Percentiles rank a stretch among this genome's conserved stretches.
Conservation (phyloP, 768 basidiomycete genomes). For the Phanerochaete carnosa region DNA sequence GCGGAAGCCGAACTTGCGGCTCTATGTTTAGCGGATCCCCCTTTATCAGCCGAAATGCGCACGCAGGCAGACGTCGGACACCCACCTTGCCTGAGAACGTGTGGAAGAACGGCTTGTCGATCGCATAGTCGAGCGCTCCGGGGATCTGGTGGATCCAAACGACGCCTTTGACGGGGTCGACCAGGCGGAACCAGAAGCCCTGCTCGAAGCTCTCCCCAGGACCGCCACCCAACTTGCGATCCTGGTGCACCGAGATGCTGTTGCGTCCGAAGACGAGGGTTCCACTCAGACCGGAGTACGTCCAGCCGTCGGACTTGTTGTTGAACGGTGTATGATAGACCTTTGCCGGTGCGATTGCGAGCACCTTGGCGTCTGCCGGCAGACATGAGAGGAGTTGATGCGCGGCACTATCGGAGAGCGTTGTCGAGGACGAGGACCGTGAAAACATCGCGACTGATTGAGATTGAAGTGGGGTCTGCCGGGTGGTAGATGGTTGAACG, state of each 20-base stretch:
- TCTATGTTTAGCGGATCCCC: constrained; percentile 24
- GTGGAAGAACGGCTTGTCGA: constrained; percentile 92
- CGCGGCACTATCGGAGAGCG: constrained; percentile 13
- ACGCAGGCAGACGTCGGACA: background rate
- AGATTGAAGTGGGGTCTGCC: too few relatives aligned
- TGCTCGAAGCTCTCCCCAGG: constrained; percentile 24
- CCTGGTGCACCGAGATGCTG: constrained; percentile 14
- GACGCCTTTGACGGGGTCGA: constrained; percentile 48
- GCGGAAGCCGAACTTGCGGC: constrained; percentile 51
- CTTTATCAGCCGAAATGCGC: background rate
- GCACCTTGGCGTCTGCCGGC: constrained; percentile 30
- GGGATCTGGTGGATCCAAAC: constrained; percentile 70
- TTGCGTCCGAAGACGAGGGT: constrained; percentile 49
- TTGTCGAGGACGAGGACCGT: constrained; percentile 8
- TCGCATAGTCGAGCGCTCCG: constrained; percentile 61
- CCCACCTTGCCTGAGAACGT: constrained; percentile 82
- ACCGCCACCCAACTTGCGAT: constrained; percentile 18
- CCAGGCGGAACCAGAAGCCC: constrained; percentile 61
- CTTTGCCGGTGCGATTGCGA: constrained; percentile 53
- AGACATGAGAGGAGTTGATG: constrained; percentile 22
- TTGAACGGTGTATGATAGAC: constrained; percentile 60
- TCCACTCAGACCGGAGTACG: constrained; percentile 56
- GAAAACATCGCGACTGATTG: constrained; percentile 6
- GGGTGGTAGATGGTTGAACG: background rate
- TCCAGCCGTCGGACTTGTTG: constrained; percentile 49